Conservation (phyloP, 306 rosid species). For the Morella rubra region DNA sequence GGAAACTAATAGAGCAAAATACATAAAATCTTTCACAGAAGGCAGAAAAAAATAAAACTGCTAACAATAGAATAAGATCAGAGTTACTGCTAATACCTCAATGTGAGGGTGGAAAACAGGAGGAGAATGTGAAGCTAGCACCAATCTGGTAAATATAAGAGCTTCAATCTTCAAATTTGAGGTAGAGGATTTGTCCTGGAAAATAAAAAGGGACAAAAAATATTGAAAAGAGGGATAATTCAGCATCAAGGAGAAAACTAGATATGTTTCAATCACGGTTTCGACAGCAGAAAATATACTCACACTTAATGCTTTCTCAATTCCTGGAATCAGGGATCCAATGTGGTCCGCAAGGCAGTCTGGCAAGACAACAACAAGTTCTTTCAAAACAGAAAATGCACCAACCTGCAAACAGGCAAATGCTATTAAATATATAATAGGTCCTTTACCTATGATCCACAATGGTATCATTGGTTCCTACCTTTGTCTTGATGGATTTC, state of each 20-base stretch:
- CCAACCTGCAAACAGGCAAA: constrained; percentile 72
- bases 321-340: constrained; percentile 98
- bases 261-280: background rate
- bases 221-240: constrained; percentile 20
- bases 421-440: constrained; percentile 25
- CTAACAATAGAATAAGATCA: background rate
- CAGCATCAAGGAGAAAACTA: constrained; percentile 10
- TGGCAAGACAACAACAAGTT: constrained; percentile 96
- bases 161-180: constrained; percentile 99
- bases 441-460: constrained; percentile 13
- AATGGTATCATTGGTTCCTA: constrained; percentile 29
- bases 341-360: constrained; percentile 96
- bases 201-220: constrained; percentile 8
- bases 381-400: constrained; percentile 93
- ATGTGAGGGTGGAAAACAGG: constrained; percentile 90
- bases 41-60: background rate
- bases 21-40: background rate
- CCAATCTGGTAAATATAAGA: constrained; percentile 83
- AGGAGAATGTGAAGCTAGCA: constrained; percentile 91
- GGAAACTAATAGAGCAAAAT: background rate
- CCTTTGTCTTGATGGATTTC: constrained; percentile 99
- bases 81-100: constrained; percentile 49
- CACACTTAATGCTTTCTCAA: constrained; percentile 93
- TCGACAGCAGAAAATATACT: constrained; percentile 28
- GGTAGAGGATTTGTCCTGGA: constrained; percentile 93